Conservation (phyloP, 2,329 filamentous ascomycete genomes). For the Scedosporium dehoogii region DNA sequence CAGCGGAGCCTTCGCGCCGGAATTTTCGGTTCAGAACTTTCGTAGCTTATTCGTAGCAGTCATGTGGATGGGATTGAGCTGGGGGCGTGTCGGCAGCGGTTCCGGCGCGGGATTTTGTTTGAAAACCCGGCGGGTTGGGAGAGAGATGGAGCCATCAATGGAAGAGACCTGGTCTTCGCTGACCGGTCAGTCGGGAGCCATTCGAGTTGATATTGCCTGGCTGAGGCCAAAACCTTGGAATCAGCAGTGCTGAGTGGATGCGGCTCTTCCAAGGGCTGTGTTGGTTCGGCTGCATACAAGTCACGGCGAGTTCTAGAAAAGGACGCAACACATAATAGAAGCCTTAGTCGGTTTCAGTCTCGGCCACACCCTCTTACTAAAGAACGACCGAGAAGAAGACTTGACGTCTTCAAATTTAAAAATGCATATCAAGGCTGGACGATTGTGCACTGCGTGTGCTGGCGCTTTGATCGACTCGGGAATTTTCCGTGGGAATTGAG, state of each 20-base stretch:
- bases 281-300: neutral
- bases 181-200: neutral
- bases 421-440: too few relatives aligned
- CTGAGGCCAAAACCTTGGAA: neutral
- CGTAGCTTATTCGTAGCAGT: neutral
- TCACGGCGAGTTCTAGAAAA: too few relatives aligned
- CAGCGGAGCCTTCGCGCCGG: neutral
- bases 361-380: too few relatives aligned
- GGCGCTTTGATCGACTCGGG: too few relatives aligned
- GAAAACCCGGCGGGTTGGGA: neutral
- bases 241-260: neutral
- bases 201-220: neutral
- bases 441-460: too few relatives aligned
- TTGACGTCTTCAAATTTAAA: too few relatives aligned
- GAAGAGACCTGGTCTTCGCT: neutral
- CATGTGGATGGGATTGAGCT: neutral
- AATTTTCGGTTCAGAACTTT: neutral
- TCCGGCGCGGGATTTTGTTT: neutral
- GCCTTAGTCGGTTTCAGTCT: too few relatives aligned
- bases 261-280: neutral
- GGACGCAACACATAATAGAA: too few relatives aligned
- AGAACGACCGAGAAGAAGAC: too few relatives aligned
- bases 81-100: neutral
- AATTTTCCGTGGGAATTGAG: too few relatives aligned
- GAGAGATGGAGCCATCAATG: neutral